phyloP scores from a whole-genome alignment of 352 stramenopile species.

The Pseudoperonospora humuli region DNA sequence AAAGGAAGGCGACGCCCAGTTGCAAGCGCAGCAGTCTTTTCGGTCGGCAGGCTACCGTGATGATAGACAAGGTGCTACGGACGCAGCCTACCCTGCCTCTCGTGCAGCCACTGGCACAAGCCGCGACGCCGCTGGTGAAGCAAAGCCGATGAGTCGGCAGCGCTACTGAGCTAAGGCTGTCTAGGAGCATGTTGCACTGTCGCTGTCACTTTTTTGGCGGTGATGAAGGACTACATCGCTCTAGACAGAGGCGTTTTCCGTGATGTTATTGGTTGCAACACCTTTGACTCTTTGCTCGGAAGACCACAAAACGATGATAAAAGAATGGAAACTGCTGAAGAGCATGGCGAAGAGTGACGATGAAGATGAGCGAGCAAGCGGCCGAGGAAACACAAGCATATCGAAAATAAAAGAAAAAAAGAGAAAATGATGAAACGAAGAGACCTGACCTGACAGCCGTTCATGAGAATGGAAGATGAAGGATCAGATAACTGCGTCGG shows the following conservation, averaged over 20 bases:
- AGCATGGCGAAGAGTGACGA: conserved; percentile 22
- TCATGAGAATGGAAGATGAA: conserved; percentile 27
- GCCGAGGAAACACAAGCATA: conserved; percentile 18
- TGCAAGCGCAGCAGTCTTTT: conserved; percentile 44
- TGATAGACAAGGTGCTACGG: conserved; percentile 40
- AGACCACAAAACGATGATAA: conserved; percentile 19
- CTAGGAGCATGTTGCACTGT: conserved; percentile 10
- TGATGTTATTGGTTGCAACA: conserved; percentile 12
- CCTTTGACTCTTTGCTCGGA: conserved; percentile 6
- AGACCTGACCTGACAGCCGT: conserved; percentile 22
- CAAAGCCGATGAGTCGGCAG: conserved; percentile 69
- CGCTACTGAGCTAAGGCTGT: conserved; percentile 46
- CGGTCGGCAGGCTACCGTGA: conserved; percentile 43
- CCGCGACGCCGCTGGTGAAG: conserved; percentile 46
- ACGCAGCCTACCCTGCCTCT: conserved; percentile 49
- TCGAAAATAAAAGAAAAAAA: conserved; percentile 18
- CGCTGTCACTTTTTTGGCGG: conserved; percentile 15
- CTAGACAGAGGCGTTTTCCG: conserved; percentile 15
- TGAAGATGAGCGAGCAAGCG: conserved; percentile 13
- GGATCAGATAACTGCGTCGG: conserved; percentile 25
- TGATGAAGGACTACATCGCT: conserved; percentile 4
- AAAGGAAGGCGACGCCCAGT: conserved; percentile 49
- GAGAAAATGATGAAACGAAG: conserved; percentile 23
- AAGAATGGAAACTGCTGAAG: conserved; percentile 27
- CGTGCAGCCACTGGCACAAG: conserved; percentile 57